Evolutionary conservation across 176 grass and related monocot species (phyloP).

Genomic region (Aegilops speltoides): DNA sequence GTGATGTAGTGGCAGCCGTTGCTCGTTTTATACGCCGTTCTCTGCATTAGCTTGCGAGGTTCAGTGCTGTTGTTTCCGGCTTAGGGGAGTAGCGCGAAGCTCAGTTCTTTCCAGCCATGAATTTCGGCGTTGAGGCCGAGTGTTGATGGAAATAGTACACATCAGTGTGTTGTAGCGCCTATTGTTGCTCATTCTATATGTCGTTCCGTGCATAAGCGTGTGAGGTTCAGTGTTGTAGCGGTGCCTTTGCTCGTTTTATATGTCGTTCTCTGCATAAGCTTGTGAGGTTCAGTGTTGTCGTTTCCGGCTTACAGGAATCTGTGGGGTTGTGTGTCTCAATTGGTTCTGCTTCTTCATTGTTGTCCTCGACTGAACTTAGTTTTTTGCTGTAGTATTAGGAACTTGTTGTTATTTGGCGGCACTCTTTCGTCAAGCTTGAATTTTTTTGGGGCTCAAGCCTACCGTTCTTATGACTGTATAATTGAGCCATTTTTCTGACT

Average conservation of each 20-base stretch:
- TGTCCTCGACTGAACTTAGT: background rate
- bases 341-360: background rate
- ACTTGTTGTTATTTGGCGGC: background rate
- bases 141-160: background rate
- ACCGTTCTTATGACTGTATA: background rate
- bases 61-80: background rate
- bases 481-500: background rate
- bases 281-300: background rate
- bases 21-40: background rate
- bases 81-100: background rate
- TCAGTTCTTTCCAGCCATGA: background rate
- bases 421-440: background rate
- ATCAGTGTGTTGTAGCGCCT: background rate
- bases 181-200: background rate
- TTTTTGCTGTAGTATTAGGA: background rate
- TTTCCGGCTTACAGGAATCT: background rate
- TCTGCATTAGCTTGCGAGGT: background rate
- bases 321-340: background rate
- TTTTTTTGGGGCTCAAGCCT: background rate
- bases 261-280: background rate
- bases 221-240: background rate
- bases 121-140: background rate
- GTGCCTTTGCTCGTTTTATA: background rate
- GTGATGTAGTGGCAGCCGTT: background rate
- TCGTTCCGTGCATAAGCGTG: background rate